Evolutionary conservation across 495 filamentous ascomycete species (phyloP), one percentile per base, ranked within the genome.

Genomic region (Halenospora varia): DNA sequence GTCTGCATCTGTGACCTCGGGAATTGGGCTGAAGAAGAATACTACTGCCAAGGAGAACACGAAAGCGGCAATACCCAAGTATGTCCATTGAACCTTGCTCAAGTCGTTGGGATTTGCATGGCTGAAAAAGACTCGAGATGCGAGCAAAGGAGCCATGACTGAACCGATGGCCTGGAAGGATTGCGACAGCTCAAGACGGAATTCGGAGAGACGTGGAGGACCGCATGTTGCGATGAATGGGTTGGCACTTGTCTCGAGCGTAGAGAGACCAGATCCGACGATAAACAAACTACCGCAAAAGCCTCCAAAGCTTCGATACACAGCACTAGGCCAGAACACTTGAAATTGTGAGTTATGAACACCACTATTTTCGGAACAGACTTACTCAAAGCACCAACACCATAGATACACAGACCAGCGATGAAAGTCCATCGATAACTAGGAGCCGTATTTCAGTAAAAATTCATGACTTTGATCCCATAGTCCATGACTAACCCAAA

Each of bases 1-100:
- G 66, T 89, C 86, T 25, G 85, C 84, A 63, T 91, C 87, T 2
- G 86, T 88, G 62, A 89, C 80, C 68, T 90, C 86, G 25, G 86
- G 86, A 39, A 90, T 86, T 0, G 74, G 74, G 6, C 79, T 76
- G 29, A 88, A 63, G 69, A 77, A 85, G 72, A 90, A 90, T 46
- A 87, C 72, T 48, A 80, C 64, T n/a, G 84, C 82, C 2, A 91
- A 77, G 26, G 81, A 29, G 65, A 80, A 81, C 49, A 89, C 86
- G 64, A 90, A 89, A 69, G 72, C 71, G 13, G 84, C 87, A 51
- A 90, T 86, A 29, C 82, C 86, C 3, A 89, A 76, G 67, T 91
- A 91, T 2, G 86, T 83, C 84, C 85, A 90, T 66, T 90, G 86
- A 11, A 90, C 88, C 57, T 79, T 80, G 20, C 68, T 53, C 18